phyloP scores from a whole-genome alignment of 1,284 basidiomycete genomes.

The Cryptococcus sp. region DNA sequence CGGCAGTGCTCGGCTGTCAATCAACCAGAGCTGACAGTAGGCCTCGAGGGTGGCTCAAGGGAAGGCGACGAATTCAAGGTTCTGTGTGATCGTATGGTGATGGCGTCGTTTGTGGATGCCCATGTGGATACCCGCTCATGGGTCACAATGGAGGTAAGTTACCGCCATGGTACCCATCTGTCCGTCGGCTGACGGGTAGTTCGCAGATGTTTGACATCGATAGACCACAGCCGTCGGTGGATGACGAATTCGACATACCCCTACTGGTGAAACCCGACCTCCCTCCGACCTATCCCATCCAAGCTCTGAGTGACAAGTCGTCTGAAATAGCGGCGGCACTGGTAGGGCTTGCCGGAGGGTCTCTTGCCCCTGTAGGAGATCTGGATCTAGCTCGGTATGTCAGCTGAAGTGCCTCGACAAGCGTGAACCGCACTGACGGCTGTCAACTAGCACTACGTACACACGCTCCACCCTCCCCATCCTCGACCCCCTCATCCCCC shows the following conservation, averaged over 20 bases:
- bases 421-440: background rate
- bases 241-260: constrained; percentile 61
- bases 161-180: background rate
- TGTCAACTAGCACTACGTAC: constrained; percentile 23
- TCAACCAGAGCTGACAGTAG: background rate
- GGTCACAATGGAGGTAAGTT: constrained; percentile 54
- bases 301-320: constrained; percentile 19
- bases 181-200: background rate
- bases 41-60: background rate
- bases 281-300: constrained; percentile 15
- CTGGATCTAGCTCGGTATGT: constrained; percentile 24
- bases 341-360: constrained; percentile 35
- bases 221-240: constrained; percentile 47
- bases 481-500: constrained; percentile 51
- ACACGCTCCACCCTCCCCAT: constrained; percentile 49
- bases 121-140: constrained; percentile 51
- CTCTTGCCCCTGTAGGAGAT: constrained; percentile 7
- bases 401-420: background rate
- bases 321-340: constrained; percentile 37
- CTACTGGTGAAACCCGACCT: constrained; percentile 53
- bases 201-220: constrained; percentile 49
- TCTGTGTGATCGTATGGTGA: constrained; percentile 21
- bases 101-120: constrained; percentile 55
- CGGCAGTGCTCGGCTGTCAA: constrained; percentile 15
- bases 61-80: constrained; percentile 7